A percentile compares a stretch with the other conserved stretches of the same genome.
Conservation (phyloP, 192 early-diverging fungal species). For the Podila minutissima region DNA sequence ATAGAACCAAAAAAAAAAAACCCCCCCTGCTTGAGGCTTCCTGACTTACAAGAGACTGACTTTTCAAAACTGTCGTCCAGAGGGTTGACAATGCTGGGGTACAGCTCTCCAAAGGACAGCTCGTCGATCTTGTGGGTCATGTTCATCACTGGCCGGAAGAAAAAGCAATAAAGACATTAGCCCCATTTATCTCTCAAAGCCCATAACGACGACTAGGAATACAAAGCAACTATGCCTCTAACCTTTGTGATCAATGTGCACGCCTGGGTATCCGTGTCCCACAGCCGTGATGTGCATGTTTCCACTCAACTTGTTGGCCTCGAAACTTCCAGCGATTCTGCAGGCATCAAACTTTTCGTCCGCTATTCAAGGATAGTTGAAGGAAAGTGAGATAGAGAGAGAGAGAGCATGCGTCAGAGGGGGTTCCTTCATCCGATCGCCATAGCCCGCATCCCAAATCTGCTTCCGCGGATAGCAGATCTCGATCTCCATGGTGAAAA, state of each 20-base stretch:
- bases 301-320: slow-evolving; percentile 84
- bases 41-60: slow-evolving; percentile 58
- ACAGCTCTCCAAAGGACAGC: slow-evolving; percentile 88
- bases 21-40: slow-evolving; percentile 7
- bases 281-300: slow-evolving; percentile 92
- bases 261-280: slow-evolving; percentile 87
- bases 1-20: not conserved
- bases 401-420: not conserved
- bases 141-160: slow-evolving; percentile 72
- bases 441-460: not conserved
- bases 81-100: slow-evolving; percentile 89
- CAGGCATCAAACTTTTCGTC: slow-evolving; percentile 69
- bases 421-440: not conserved
- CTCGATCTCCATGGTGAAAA: not conserved
- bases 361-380: not conserved
- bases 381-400: not conserved
- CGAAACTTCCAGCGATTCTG: slow-evolving; percentile 75
- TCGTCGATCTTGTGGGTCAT: slow-evolving; percentile 95
- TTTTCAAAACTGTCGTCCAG: slow-evolving; percentile 83
- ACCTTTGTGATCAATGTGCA: slow-evolving; percentile 75
- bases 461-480: no score
- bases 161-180: slow-evolving; percentile 1
- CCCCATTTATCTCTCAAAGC: not conserved
- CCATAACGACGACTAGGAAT: not conserved
- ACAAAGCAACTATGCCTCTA: not conserved